Conservation (phyloP, 305 asterid species). For the Plantago coronopus region DNA sequence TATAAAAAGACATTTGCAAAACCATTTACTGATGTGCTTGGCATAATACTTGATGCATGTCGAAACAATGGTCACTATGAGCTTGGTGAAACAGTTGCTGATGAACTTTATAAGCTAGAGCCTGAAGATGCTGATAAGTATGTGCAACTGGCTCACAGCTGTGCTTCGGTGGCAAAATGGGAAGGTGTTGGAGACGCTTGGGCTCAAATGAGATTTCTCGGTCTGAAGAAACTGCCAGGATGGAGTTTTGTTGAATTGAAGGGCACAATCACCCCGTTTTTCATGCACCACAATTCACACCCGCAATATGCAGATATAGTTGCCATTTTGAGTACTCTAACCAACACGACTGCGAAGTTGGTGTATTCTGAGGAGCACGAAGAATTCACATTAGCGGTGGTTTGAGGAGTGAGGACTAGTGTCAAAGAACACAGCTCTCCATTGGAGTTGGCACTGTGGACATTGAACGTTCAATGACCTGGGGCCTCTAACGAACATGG, state of each 20-base stretch:
- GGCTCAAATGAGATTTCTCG: constrained; percentile 71
- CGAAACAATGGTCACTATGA: constrained; percentile 37
- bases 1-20: constrained; percentile 49
- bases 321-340: constrained; percentile 38
- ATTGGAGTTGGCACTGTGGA: no score
- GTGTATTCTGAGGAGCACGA: constrained; percentile 24
- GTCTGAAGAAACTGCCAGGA: constrained; percentile 67
- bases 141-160: constrained; percentile 75
- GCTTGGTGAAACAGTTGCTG: constrained; percentile 43
- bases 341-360: constrained; percentile 36
- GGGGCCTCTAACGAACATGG: no score
- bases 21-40: constrained; percentile 58
- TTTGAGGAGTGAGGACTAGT: constrained; percentile 4
- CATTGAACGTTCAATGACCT: no score
- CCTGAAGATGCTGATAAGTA: constrained; percentile 69
- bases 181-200: constrained; percentile 75
- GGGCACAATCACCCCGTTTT: constrained; percentile 57
- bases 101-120: constrained; percentile 46
- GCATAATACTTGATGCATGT: constrained; percentile 76
- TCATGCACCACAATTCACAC: constrained; percentile 60
- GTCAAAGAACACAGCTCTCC: neutral
- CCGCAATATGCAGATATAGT: constrained; percentile 49
- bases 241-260: constrained; percentile 80
- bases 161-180: constrained; percentile 70
- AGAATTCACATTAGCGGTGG: constrained; percentile 26